These are phyloP conservation scores for Coemansia sp. DNA, from an alignment of 192 early-diverging fungal species.

Conservation along the genomic window DNA sequence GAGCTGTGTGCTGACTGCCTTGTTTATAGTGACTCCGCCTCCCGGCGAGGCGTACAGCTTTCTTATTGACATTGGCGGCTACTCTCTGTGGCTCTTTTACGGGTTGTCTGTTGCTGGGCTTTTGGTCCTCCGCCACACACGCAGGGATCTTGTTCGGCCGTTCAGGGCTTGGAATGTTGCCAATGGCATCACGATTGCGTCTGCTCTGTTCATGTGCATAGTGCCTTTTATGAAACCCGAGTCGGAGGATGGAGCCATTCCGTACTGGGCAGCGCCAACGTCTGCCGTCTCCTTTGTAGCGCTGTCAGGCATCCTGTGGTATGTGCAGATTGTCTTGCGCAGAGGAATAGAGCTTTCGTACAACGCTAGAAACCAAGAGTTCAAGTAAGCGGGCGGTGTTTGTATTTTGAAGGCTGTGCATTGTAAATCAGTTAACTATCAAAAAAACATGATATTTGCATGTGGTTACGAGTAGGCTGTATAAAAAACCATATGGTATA, in stretches of 20 bases:
- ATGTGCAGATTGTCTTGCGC: slow-evolving; percentile 33
- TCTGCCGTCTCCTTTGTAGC: slow-evolving; percentile 39
- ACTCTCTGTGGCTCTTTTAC: slow-evolving; percentile 60
- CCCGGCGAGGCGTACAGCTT: slow-evolving; percentile 59
- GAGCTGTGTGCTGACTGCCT: slow-evolving; percentile 16
- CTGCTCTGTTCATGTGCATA: slow-evolving; percentile 41
- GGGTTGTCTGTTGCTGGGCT: slow-evolving; percentile 58
- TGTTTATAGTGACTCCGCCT: slow-evolving; percentile 52
- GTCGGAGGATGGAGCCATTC: slow-evolving; percentile 13
- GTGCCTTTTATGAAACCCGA: slow-evolving; percentile 34
- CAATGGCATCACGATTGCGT: slow-evolving; percentile 26
- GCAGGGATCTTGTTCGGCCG: slow-evolving; percentile 43
- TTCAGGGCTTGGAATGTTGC: slow-evolving; percentile 49
- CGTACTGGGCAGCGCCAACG: slow-evolving; percentile 51
- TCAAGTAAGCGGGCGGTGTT: too few relatives aligned
- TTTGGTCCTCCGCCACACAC: slow-evolving; percentile 48
- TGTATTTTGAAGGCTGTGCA: too few relatives aligned
- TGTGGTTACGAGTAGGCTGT: too few relatives aligned
- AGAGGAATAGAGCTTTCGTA: slow-evolving; percentile 23
- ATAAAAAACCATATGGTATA: too few relatives aligned
- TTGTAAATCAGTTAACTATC: too few relatives aligned
- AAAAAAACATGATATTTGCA: too few relatives aligned
- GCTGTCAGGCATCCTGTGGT: slow-evolving; percentile 43
- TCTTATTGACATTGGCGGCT: slow-evolving; percentile 56
- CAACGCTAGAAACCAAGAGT: slow-evolving; percentile 13